These are phyloP conservation scores for Akanthomyces dipterigenus DNA, from an alignment of 2,329 filamentous ascomycete species.

Conservation along the genomic window DNA sequence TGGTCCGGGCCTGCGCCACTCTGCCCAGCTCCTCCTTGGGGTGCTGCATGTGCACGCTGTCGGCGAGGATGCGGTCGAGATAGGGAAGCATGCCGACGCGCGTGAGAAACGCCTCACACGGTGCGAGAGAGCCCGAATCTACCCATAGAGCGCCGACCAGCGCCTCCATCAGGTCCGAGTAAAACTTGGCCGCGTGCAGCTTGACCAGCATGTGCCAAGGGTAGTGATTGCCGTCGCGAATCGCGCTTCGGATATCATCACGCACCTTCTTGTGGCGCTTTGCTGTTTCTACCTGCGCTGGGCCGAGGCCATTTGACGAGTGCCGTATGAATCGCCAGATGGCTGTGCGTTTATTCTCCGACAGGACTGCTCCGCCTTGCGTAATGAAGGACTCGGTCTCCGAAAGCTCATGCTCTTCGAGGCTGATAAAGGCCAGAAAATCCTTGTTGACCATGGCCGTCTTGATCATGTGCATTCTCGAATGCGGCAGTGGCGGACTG, in stretches of 20 bases:
- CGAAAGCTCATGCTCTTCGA: constrained; percentile 40
- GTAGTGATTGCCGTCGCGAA: constrained; percentile 49
- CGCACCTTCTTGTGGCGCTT: constrained; percentile 43
- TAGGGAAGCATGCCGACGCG: constrained; percentile 58
- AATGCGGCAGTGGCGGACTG: constrained; percentile 35
- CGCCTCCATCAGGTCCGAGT: constrained; percentile 77
- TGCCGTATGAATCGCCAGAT: constrained; percentile 69
- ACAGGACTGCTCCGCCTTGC: constrained; percentile 14
- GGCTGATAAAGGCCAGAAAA: constrained; percentile 69
- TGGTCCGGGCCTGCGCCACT: constrained; percentile 43
- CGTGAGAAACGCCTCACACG: constrained; percentile 55
- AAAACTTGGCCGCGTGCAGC: constrained; percentile 66
- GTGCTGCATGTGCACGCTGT: constrained; percentile 50
- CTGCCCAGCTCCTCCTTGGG: constrained; percentile 64
- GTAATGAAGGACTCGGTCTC: constrained; percentile 17
- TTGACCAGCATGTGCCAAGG: constrained; percentile 70
- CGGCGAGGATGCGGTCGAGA: constrained; percentile 54
- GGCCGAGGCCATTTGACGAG: constrained; percentile 38
- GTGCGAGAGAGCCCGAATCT: constrained; percentile 59
- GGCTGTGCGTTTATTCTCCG: constrained; percentile 26
- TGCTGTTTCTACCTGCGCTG: constrained; percentile 36
- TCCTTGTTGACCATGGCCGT: constrained; percentile 73
- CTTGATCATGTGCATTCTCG: constrained; percentile 69
- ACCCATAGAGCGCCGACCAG: constrained; percentile 78
- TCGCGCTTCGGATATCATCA: constrained; percentile 38